Evolutionary conservation across 2,329 filamentous ascomycete genomes (phyloP).

Genomic region (Alternaria incomplexa): DNA sequence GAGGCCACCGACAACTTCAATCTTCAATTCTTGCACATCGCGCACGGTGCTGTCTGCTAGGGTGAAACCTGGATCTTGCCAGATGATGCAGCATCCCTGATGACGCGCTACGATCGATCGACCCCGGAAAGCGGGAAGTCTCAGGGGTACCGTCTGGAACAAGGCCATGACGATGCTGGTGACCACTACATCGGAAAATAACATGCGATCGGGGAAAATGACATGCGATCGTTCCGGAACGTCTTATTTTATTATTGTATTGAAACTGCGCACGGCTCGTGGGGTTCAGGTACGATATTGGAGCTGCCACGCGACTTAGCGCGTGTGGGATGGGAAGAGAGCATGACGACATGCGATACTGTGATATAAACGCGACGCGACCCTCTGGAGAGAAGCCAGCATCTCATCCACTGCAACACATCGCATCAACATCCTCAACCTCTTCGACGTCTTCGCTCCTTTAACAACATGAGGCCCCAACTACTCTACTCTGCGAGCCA

Average conservation of each 20-base stretch:
- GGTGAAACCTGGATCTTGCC: not conserved
- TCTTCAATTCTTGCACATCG: not conserved
- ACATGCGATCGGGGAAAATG: conserved; percentile 34
- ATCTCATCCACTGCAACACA: not conserved
- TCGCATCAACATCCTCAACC: not conserved
- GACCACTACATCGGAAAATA: conserved; percentile 49
- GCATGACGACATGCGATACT: conserved; percentile 7
- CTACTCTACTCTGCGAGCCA: not conserved
- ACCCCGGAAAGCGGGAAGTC: not conserved
- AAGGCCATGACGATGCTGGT: conserved; percentile 25
- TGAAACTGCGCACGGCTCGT: conserved; percentile 13
- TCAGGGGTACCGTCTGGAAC: not conserved
- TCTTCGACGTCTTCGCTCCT: not conserved
- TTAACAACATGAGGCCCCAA: not conserved
- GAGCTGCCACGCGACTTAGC: conserved; percentile 7
- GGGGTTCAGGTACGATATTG: conserved; percentile 1
- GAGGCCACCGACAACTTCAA: not conserved
- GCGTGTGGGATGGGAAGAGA: conserved; percentile 5
- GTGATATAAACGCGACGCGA: conserved; percentile 5
- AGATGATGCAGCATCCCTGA: not conserved
- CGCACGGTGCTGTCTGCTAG: not conserved
- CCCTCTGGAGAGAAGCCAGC: not conserved
- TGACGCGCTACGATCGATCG: not conserved
- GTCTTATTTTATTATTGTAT: conserved; percentile 1
- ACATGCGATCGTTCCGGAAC: conserved; percentile 19